Evolutionary conservation across 2,329 filamentous ascomycete species (phyloP), one percentile per base, ranked within the genome.

Genomic region (Sordariomycetes sp.): DNA sequence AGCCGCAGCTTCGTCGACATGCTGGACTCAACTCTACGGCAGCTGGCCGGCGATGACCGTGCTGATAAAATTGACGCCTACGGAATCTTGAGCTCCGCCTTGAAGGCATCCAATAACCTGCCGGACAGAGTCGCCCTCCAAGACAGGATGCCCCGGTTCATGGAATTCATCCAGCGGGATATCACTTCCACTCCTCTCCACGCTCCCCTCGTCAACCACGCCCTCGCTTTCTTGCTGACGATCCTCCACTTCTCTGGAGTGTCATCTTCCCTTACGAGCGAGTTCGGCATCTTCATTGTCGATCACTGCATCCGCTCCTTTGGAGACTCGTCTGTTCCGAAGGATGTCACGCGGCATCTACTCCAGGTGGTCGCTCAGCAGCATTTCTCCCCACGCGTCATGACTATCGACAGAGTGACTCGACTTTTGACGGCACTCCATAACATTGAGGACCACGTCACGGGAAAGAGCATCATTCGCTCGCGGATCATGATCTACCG

Each of bases 81-180:
- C 65, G 84, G 85, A 67, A 87, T 87, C 64, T 75, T 99, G 52
- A 82, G 86, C 35, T 80, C 84, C 36, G 84, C 86, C 3, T 74
- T 96, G 63, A 88, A 89, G 67, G 80, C 86, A 6, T 96, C 92
- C 58, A 89, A 91, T 61, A 87, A 89, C 62, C 73, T 95, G 15
- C 90, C 90, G 0, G 86, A 94, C 62, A 75, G 82, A 39, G 81
- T 86, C 58, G 84, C 84, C 12, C 75, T 95, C 57, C 79, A 83
- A 58, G 80, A 82, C 55, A 95, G 94, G 69, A 86, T 96, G 76
- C 78, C 79, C 12, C 72, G 89, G 2, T 79, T 97, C 59, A 82
- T 83, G 62, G 86, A 90, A 59, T 96, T 90, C 66, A 89, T 97
- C 57, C 84, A 87, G 64, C 81, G 91, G 59, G 94, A 99, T 66